phyloP scores from a whole-genome alignment of 495 filamentous ascomycete species.

The Talaromyces ruber region DNA sequence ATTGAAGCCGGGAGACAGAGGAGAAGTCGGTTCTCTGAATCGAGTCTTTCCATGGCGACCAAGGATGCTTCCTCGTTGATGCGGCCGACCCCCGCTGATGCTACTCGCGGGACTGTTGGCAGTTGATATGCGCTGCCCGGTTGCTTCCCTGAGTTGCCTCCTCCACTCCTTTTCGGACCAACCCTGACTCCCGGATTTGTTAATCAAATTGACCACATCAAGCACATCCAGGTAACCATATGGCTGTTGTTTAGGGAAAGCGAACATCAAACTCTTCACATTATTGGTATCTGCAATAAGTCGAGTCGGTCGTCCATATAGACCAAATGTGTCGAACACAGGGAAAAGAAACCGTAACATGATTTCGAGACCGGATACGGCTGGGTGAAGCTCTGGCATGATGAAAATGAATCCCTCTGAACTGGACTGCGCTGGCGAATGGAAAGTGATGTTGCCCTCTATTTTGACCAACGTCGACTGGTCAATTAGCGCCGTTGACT shows the following conservation, averaged over 20 bases:
- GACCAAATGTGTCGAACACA: slow-evolving; percentile 82
- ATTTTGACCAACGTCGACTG: slow-evolving; percentile 91
- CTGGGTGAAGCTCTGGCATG: slow-evolving; percentile 90
- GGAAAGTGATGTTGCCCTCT: slow-evolving; percentile 82
- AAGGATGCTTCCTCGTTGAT: slow-evolving; percentile 60
- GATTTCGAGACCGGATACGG: slow-evolving; percentile 90
- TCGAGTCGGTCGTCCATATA: slow-evolving; percentile 85
- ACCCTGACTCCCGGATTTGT: slow-evolving; percentile 62
- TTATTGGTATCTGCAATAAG: slow-evolving; percentile 83
- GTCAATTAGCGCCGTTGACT: slow-evolving; percentile 86
- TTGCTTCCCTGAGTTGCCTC: slow-evolving; percentile 79
- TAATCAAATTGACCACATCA: slow-evolving; percentile 73
- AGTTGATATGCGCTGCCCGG: slow-evolving; percentile 63
- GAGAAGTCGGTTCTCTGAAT: slow-evolving; percentile 36
- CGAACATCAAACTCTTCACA: slow-evolving; percentile 91
- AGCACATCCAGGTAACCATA: slow-evolving; percentile 88
- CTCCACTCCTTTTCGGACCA: slow-evolving; percentile 93
- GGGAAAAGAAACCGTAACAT: slow-evolving; percentile 94
- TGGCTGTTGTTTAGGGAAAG: slow-evolving; percentile 78
- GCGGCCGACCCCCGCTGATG: slow-evolving; percentile 48
- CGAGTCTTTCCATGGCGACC: slow-evolving; percentile 31
- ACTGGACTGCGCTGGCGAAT: slow-evolving; percentile 60
- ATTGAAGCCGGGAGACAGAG: slow-evolving; percentile 34
- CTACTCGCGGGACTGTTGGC: slow-evolving; percentile 47
- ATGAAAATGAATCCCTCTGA: slow-evolving; percentile 94